phyloP scores from a whole-genome alignment of 2,329 filamentous ascomycete genomes.

The Diaporthe australafricana region DNA sequence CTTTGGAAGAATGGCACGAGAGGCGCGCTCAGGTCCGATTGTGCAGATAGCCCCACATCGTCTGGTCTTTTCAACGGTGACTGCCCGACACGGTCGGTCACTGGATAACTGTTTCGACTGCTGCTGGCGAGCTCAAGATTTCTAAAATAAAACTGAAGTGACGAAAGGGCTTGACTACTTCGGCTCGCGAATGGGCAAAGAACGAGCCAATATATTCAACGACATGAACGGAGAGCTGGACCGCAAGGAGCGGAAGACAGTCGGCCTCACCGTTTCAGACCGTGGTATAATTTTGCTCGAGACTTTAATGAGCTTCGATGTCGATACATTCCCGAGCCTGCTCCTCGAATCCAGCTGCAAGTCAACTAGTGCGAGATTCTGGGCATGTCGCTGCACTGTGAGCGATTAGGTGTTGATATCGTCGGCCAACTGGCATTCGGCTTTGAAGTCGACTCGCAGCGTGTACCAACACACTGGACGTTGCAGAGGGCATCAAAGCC shows the following conservation, averaged over 20 bases:
- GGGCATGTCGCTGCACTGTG: slow-evolving; percentile 1
- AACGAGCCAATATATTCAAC: slow-evolving; percentile 10
- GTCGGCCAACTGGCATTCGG: slow-evolving; percentile 39
- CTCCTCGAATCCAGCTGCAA: not conserved
- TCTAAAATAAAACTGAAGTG: slow-evolving; percentile 15
- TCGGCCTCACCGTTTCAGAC: not conserved
- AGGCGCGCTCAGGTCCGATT: not conserved
- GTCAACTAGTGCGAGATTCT: not conserved
- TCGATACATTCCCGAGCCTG: not conserved
- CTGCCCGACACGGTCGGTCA: not conserved
- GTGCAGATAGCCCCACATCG: slow-evolving; percentile 5
- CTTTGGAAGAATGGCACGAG: not conserved
- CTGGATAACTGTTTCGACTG: not conserved
- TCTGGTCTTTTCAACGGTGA: not conserved
- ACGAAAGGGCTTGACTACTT: slow-evolving; percentile 19
- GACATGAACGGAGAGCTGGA: not conserved
- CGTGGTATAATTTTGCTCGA: slow-evolving; percentile 14
- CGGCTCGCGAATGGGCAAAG: not conserved
- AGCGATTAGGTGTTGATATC: slow-evolving; percentile 35
- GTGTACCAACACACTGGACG: slow-evolving; percentile 15
- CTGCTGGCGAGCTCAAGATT: not conserved
- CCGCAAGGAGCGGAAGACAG: not conserved
- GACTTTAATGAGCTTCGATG: not conserved
- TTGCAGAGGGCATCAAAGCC: not conserved
- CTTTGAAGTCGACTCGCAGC: slow-evolving; percentile 38